phyloP scores from a whole-genome alignment of 768 basidiomycete genomes.

The Rhizopogon vulgaris region DNA sequence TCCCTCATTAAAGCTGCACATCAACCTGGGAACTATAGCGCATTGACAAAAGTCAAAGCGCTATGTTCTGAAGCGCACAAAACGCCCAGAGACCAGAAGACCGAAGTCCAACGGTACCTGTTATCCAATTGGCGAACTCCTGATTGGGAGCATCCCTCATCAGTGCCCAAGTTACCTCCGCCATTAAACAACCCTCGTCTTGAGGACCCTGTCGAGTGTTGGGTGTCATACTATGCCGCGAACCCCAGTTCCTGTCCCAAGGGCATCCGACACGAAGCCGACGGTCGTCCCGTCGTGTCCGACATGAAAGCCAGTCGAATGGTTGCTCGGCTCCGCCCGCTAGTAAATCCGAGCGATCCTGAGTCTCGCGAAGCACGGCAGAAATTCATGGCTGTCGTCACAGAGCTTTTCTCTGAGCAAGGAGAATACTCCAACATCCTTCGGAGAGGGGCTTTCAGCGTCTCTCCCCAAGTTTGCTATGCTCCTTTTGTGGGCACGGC shows the following conservation, averaged over 20 bases:
- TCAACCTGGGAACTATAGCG: constrained; percentile 35
- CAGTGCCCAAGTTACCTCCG: constrained; percentile 12
- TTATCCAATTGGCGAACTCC: constrained; percentile 42
- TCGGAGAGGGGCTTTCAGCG: constrained; percentile 26
- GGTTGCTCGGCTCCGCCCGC: constrained; percentile 43
- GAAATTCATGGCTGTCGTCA: constrained; percentile 34
- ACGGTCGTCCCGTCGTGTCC: constrained; percentile 30
- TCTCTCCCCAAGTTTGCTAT: constrained; percentile 28
- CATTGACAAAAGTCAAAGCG: constrained; percentile 36
- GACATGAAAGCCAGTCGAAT: constrained; percentile 42
- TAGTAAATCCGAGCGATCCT: constrained; percentile 25
- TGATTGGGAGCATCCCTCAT: constrained; percentile 22
- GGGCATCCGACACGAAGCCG: constrained; percentile 36
- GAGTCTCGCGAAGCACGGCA: constrained; percentile 30
- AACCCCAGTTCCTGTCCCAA: constrained; percentile 43
- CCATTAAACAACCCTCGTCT: constrained; percentile 37
- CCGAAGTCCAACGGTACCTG: constrained; percentile 36
- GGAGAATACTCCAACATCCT: constrained; percentile 36
- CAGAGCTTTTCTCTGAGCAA: constrained; percentile 33
- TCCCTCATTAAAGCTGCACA: constrained; percentile 38
- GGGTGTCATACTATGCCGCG: constrained; percentile 39
- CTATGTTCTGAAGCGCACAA: constrained; percentile 39
- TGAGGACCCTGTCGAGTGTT: constrained; percentile 40
- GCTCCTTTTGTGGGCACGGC: constrained; percentile 25
- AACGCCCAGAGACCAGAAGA: constrained; percentile 39